Percentiles rank a stretch among this genome's conserved stretches.
These are phyloP conservation scores for Penicillium sp. DNA, from an alignment of 2,329 filamentous ascomycete genomes.

Conservation along the genomic window DNA sequence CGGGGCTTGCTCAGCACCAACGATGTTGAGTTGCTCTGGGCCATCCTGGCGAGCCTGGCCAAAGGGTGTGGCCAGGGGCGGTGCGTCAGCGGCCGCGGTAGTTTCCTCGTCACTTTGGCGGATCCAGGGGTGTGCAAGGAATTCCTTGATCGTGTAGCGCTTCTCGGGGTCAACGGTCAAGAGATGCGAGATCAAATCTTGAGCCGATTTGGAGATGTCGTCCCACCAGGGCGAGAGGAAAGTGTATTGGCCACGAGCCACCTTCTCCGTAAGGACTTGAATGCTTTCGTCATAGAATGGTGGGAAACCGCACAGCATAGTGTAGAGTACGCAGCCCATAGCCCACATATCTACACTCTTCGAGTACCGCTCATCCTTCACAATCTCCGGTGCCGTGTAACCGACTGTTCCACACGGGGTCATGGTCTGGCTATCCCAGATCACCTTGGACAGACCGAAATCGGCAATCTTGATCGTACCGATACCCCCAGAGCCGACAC, in stretches of 20 bases:
- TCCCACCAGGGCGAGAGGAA: conserved; percentile 99
- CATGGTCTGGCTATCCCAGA: conserved; percentile 98
- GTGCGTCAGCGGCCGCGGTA: conserved; percentile 70
- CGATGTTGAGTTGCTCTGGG: conserved; percentile 62
- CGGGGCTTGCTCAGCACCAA: conserved; percentile 44
- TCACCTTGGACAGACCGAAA: conserved; percentile 95
- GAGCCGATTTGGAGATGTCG: conserved; percentile 91
- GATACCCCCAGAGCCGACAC: conserved; percentile 85
- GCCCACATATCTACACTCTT: conserved; percentile 99
- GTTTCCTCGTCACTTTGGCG: conserved; percentile 72
- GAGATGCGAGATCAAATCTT: conserved; percentile 92
- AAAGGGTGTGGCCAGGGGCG: conserved; percentile 72
- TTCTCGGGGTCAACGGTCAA: conserved; percentile 94
- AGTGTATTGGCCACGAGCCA: conserved; percentile 93
- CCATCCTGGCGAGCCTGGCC: conserved; percentile 60
- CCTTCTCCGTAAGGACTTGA: conserved; percentile 95
- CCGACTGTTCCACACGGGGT: conserved; percentile 98
- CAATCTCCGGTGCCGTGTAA: conserved; percentile 97
- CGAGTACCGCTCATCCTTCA: conserved; percentile 98
- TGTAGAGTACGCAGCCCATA: conserved; percentile 94
- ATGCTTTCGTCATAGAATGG: conserved; percentile 99
- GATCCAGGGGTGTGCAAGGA: conserved; percentile 95
- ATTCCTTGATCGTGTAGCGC: conserved; percentile 90
- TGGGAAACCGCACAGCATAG: conserved; percentile 93
- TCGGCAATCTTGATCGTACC: conserved; percentile 97